phyloP scores from a whole-genome alignment of 2,329 filamentous ascomycete species.

The Clonostachys sp. region DNA sequence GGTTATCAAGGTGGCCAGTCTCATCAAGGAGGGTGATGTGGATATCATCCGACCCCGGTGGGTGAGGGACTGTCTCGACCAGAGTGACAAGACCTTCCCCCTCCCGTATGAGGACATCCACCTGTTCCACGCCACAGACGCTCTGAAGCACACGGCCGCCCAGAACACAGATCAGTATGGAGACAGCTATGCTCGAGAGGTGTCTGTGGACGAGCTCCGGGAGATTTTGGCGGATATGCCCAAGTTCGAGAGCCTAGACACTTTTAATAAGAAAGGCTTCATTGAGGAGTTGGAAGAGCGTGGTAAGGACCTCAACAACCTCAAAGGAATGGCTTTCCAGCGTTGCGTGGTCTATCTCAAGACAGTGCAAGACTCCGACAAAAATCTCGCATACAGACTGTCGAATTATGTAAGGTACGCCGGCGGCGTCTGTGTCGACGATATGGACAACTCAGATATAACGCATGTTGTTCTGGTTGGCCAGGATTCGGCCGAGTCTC shows the following conservation, averaged over 20 bases:
- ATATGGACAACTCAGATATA: constrained; percentile 44
- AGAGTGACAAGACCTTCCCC: constrained; percentile 51
- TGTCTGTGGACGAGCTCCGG: constrained; percentile 58
- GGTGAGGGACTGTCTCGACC: constrained; percentile 76
- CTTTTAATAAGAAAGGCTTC: constrained; percentile 41
- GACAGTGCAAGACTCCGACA: constrained; percentile 16
- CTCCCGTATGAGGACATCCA: constrained; percentile 61
- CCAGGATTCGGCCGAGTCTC: constrained; percentile 29
- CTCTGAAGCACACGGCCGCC: constrained; percentile 46
- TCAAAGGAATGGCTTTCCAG: constrained; percentile 49
- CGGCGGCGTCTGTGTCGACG: constrained; percentile 52
- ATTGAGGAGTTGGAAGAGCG: constrained; percentile 50
- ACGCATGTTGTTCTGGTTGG: constrained; percentile 68
- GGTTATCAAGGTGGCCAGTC: constrained; percentile 74
- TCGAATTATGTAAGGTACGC: constrained; percentile 63
- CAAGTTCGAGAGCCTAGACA: constrained; percentile 31
- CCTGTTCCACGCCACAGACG: constrained; percentile 64
- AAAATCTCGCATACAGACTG: constrained; percentile 33
- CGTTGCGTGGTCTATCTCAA: constrained; percentile 36
- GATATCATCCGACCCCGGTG: constrained; percentile 77
- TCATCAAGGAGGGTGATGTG: constrained; percentile 66
- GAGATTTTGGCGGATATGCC: constrained; percentile 45
- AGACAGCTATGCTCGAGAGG: constrained; percentile 77
- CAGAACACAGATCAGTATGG: constrained; percentile 70
- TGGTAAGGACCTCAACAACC: constrained; percentile 44